phyloP scores from a whole-genome alignment of 352 stramenopile genomes.

The Phytophthora capsici region DNA sequence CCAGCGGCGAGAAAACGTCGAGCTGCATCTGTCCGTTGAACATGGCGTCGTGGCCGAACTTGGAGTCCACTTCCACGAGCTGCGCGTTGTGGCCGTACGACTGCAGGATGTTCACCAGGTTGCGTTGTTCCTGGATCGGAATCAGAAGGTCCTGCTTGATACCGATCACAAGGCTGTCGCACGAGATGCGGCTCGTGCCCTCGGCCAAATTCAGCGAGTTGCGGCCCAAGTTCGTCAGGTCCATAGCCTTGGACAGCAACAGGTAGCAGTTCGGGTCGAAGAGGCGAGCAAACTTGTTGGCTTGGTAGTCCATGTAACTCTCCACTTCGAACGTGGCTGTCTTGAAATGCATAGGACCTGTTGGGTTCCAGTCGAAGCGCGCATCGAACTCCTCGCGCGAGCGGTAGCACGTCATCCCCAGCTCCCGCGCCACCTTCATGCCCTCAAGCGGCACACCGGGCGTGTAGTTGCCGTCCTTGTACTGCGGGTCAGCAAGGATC shows the following conservation, averaged over 20 bases:
- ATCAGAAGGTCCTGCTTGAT: constrained; percentile 88
- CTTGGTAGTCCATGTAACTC: constrained; percentile 92
- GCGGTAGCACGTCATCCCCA: constrained; percentile 91
- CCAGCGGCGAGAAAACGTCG: constrained; percentile 73
- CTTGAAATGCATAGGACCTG: constrained; percentile 70
- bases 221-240: constrained; percentile 81
- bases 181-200: constrained; percentile 73
- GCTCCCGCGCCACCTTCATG: constrained; percentile 86
- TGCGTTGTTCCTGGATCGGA: constrained; percentile 83
- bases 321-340: constrained; percentile 89
- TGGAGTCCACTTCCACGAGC: constrained; percentile 82
- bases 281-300: constrained; percentile 81
- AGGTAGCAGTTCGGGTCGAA: constrained; percentile 92
- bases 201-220: constrained; percentile 74
- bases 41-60: constrained; percentile 90
- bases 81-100: constrained; percentile 71
- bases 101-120: constrained; percentile 82
- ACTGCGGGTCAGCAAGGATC: constrained; percentile 78
- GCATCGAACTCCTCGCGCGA: constrained; percentile 88
- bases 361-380: constrained; percentile 89
- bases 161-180: constrained; percentile 74
- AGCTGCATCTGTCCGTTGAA: constrained; percentile 85
- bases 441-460: constrained; percentile 60
- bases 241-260: constrained; percentile 89
- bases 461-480: constrained; percentile 85